Evolutionary conservation across 768 basidiomycete genomes (phyloP), one percentile per base, ranked within the genome.

Genomic region (Amanita muscaria): DNA sequence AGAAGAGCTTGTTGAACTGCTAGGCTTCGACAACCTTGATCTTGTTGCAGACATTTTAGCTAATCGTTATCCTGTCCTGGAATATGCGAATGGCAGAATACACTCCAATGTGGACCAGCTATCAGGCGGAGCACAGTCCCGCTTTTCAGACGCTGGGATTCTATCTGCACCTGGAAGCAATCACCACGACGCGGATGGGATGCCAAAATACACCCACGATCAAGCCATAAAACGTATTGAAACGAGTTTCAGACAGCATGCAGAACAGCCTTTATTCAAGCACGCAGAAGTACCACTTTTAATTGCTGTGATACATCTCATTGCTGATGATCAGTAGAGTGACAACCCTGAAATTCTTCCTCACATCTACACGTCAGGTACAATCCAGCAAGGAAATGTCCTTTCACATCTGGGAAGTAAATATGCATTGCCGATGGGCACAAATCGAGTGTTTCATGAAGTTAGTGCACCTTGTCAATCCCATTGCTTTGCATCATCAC

Each of bases 1-100:
- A 21, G 76, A 66, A 21, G 83, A 88, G 52, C 59, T 97, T 8
- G 76, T 74, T 6, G 92, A 96, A 48, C 65, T 88, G 8, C 59
- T 93, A 37, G 94, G 92, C 2, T 88, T 82, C 58, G 87, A 94
- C 40, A 75, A 83, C 14, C 77, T 97, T 38, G 88, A 88, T 21
- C 65, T 91, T 25, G 78, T 84, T 6, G 75, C 74, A 63, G 75
- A 85, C 32, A 72, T 96, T 21, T 60, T 96, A 2, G 57, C 66
- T 14, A 69, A 78, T 23, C 78, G 92, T 16, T 49, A 52, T 5
- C 56, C 60, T 1, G 56, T 83, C 24, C 66, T 62, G 22, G 51
- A 66, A 51, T 66, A 80, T 59, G 85, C 84, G 51, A 52, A 66
- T 16, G 21, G 4, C 11, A 24, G 25, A 30, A 22, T 40, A 18